phyloP scores from a whole-genome alignment of 2,329 filamentous ascomycete genomes.

The Amesomyces nigricolor region DNA sequence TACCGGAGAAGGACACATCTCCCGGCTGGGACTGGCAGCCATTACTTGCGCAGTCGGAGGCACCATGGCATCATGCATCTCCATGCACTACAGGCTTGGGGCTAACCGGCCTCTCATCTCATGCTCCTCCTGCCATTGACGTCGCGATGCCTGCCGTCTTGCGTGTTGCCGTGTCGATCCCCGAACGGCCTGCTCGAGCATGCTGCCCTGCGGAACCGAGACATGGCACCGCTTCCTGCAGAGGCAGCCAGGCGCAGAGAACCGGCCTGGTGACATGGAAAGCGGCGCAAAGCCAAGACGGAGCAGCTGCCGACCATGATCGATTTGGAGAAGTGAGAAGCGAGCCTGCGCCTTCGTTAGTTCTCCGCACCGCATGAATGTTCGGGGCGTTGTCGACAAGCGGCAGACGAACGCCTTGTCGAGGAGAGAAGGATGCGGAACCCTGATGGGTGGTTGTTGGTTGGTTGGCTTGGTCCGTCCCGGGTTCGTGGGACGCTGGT shows the following conservation, averaged over 20 bases:
- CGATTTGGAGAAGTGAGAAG: conserved; percentile 15
- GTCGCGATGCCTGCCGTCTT: background rate
- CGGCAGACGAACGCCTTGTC: background rate
- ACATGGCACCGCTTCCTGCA: conserved; percentile 9
- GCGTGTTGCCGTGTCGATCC: background rate
- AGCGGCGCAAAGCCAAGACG: conserved; percentile 18
- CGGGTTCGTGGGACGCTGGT: conserved; percentile 11
- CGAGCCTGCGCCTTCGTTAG: background rate
- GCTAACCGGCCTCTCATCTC: background rate
- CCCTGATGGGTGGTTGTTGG: background rate
- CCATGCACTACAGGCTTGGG: too few relatives aligned
- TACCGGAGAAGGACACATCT: background rate
- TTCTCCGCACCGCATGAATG: background rate
- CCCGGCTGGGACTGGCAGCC: background rate
- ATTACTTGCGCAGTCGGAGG: background rate
- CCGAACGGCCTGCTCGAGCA: background rate
- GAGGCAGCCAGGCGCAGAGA: background rate
- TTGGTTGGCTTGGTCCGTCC: conserved; percentile 11
- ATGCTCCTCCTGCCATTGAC: background rate
- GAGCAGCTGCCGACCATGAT: conserved; percentile 10
- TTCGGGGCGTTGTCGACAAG: background rate
- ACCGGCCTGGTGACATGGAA: background rate
- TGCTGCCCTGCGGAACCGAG: conserved; percentile 8
- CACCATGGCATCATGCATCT: background rate
- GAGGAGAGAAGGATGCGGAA: conserved; percentile 4